Base-by-base conservation (phyloP, 495 filamentous ascomycete species). In the Parmelia sp. region DNA sequence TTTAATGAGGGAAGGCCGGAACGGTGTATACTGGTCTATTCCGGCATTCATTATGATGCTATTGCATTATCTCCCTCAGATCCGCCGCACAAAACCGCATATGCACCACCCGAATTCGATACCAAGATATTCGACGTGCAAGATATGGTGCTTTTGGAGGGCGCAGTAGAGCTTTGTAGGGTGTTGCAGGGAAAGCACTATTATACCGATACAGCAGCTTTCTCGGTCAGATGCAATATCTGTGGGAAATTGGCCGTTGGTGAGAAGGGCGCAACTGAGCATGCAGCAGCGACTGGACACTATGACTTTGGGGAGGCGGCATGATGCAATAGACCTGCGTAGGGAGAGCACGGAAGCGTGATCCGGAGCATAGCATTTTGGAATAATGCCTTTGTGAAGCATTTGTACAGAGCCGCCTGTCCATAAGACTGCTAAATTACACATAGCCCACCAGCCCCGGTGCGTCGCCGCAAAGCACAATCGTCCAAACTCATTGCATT, bases 1-100 rank as follows among this genome's bases (percentile, higher is more conserved):
- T 95, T 95, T 72, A 96, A 96, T 66, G 90, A 96, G 70, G 86
- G 86, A 2, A 82, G 80, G 33, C 72, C 79, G 2, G 83, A 79
- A 25, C 78, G 92, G 36, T 91, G 90, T 74, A 85, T 97, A 44
- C 77, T 98, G 36, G 86, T 97, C 3, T 98, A 97, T 74, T 92
- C 89, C 0, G 92, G 44, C 44, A 93, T 97, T 60, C 94, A 98
- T 71, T 98, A 98, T 73, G 94, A 98, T 73, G 85, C 88, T n/a
- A 85, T 97, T 58, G 90, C 88, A 0, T 80, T 95, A 68, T 84
- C 82, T 14, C 87, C 88, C 1, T 83, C 81, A 19, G 82, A 85
- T 64, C 80, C 83, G 29, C 82, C 82, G 11, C 78, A 81, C 58
- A 78, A 75, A 51, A 80, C 79, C 64, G 77, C 87, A 14, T 78